These are phyloP conservation scores for Tetrapisispora nanseiensis DNA, from an alignment of 805 yeast genomes.

Conservation along the genomic window DNA sequence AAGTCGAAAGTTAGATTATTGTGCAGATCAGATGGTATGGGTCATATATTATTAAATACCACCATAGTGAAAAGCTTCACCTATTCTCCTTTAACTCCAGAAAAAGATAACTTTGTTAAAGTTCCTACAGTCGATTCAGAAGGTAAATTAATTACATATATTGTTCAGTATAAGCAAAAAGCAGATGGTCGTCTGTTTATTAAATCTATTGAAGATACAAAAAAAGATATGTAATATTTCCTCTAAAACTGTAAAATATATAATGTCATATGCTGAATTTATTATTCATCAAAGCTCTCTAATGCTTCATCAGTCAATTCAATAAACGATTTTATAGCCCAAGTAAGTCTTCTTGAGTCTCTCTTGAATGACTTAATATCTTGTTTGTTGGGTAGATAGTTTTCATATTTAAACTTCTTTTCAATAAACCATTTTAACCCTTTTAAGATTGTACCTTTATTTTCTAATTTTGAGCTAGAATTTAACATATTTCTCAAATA, in stretches of 20 bases:
- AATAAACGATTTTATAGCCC: slow-evolving; percentile 19
- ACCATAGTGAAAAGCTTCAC: slow-evolving; percentile 46
- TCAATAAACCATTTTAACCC: slow-evolving; percentile 27
- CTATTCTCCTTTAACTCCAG: slow-evolving; percentile 43
- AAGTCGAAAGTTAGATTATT: slow-evolving; percentile 54
- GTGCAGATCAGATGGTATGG: slow-evolving; percentile 83
- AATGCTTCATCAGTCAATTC: slow-evolving; percentile 10
- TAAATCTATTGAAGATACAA: slow-evolving; percentile 25
- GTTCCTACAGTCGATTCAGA: slow-evolving; percentile 52
- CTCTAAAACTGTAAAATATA: neutral
- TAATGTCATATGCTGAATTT: neutral
- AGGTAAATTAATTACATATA: slow-evolving; percentile 54
- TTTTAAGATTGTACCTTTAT: slow-evolving; percentile 22
- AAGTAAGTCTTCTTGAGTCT: slow-evolving; percentile 25
- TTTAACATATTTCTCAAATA: slow-evolving; percentile 16
- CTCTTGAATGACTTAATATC: slow-evolving; percentile 18
- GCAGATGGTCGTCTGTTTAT: slow-evolving; percentile 29
- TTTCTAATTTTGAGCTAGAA: slow-evolving; percentile 19
- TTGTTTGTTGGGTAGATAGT: slow-evolving; percentile 13
- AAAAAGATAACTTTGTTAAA: slow-evolving; percentile 58
- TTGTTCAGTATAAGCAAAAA: slow-evolving; percentile 57
- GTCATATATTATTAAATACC: slow-evolving; percentile 65
- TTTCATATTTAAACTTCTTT: slow-evolving; percentile 20
- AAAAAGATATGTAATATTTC: slow-evolving; percentile 22
- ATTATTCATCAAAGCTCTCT: neutral